Conservation (phyloP, 176 grass and related monocot genomes). For the Typha latifolia region DNA sequence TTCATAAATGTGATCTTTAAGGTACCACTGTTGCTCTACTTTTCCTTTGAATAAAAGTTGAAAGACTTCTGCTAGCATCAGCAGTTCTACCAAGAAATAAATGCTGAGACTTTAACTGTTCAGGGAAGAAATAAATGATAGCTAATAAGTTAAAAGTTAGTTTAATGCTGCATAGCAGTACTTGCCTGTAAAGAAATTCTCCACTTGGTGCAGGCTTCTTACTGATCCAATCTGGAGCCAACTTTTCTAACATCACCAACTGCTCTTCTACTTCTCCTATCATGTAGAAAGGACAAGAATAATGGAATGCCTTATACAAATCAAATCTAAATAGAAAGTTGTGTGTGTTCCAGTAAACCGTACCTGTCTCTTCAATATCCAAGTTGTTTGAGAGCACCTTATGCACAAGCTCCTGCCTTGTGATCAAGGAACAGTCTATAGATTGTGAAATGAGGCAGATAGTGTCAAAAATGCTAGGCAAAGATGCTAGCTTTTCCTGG, state of each 20-base stretch:
- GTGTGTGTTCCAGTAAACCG: not conserved
- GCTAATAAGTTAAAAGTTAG: not conserved
- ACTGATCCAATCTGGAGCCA: slow-evolving; percentile 73
- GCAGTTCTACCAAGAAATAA: not conserved
- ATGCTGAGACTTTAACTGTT: not conserved
- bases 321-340: not conserved
- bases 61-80: not conserved
- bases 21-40: not conserved
- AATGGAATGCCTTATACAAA: not conserved
- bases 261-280: slow-evolving; percentile 84
- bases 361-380: slow-evolving; percentile 77
- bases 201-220: slow-evolving; percentile 43
- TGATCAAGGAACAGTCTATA: slow-evolving; percentile 55
- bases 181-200: slow-evolving; percentile 81
- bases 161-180: slow-evolving; percentile 1
- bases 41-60: not conserved
- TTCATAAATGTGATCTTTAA: not conserved
- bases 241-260: slow-evolving; percentile 49
- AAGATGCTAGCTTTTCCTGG: slow-evolving; percentile 39
- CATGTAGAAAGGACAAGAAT: slow-evolving; percentile 12
- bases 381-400: slow-evolving; percentile 81
- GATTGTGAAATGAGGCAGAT: slow-evolving; percentile 58
- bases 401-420: slow-evolving; percentile 85
- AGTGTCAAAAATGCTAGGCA: slow-evolving; percentile 61
- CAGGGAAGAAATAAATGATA: not conserved